Evolutionary conservation across 1,139 yeast genomes (phyloP), one percentile per base, ranked within the genome.

Genomic region (Hansenula sp.): DNA sequence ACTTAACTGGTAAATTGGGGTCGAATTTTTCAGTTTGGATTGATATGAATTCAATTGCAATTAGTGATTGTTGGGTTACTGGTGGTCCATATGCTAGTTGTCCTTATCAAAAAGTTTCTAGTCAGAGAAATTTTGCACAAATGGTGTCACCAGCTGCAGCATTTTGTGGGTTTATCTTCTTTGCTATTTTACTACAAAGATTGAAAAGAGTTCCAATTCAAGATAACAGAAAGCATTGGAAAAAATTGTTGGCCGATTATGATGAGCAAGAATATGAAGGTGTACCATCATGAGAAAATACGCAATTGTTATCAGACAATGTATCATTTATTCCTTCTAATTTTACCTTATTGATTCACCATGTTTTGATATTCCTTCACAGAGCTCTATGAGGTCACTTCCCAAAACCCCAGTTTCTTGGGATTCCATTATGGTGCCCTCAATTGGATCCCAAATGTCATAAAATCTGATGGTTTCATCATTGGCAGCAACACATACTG

Each of bases 31-130:
- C 75, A 0, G 68, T 82, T 0, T 92, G 97, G 97, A 75, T 89
- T 4, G 92, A 89, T 59, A 53, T 89, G 47, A 92, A 92, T 58
- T 88, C 92, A 25, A 71, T 92, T 16, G 75, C 88, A 0, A 79
- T 80, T 6, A 62, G 73, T 16, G 74, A 79, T 41, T 90, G 98
- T 58, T 90, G 94, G 89, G 90, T 89, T 3, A 64, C 79, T 1
- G 97, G 95, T 2, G 96, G 96, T 0, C 79, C 90, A 0, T 72
- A 76, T 45, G 82, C 94, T 0, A 61, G 65, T 27, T 90, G 98
- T 59, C 96, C 96, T 0, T 90, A 89, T 56, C 77, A 76, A 43
- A 66, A 64, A 39, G 71, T 73, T 1, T 69, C 79, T 19, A 68
- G 81, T 12, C 68, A 68, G 31, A 68, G 78, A 38, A 77, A 76